Evolutionary conservation across 2,329 filamentous ascomycete genomes (phyloP).

Genomic region (Scortechinia acanthostroma): DNA sequence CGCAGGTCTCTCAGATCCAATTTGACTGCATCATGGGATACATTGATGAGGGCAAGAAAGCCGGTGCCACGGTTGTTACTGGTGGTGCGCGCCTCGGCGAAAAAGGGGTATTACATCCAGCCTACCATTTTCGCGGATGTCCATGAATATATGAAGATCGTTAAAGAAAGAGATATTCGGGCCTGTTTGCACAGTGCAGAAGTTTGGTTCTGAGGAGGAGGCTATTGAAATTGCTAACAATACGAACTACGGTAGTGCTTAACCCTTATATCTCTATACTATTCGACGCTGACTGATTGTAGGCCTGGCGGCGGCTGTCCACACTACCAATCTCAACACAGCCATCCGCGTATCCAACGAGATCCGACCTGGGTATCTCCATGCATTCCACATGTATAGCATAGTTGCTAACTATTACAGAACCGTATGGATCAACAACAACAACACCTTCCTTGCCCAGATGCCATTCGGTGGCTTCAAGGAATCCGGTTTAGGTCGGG

Average conservation of each 20-base stretch:
- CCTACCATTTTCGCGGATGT: slow-evolving; percentile 65
- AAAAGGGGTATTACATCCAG: slow-evolving; percentile 58
- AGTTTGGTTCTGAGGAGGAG: slow-evolving; percentile 60
- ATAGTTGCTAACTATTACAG: too few species aligned
- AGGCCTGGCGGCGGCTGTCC: slow-evolving; percentile 44
- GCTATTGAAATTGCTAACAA: slow-evolving; percentile 52
- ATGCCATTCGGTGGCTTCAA: slow-evolving; percentile 41
- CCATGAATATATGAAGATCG: slow-evolving; percentile 59
- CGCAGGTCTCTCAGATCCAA: slow-evolving; percentile 58
- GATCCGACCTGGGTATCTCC: slow-evolving; percentile 44
- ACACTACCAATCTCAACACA: slow-evolving; percentile 58
- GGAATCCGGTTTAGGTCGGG: slow-evolving; percentile 42
- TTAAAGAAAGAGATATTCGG: slow-evolving; percentile 58
- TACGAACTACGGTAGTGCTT: slow-evolving; percentile 48
- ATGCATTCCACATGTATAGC: too few species aligned
- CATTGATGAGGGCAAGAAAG: slow-evolving; percentile 52
- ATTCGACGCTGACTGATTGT: not conserved
- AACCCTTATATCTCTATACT: not conserved
- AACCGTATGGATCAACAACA: slow-evolving; percentile 39
- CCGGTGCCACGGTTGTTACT: slow-evolving; percentile 50
- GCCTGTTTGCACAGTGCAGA: slow-evolving; percentile 58
- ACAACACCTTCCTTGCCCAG: slow-evolving; percentile 46
- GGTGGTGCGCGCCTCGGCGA: slow-evolving; percentile 55
- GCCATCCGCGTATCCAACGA: slow-evolving; percentile 55
- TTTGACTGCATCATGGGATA: slow-evolving; percentile 56